phyloP scores from a whole-genome alignment of 768 basidiomycete species.

The Trametes meyenii region DNA sequence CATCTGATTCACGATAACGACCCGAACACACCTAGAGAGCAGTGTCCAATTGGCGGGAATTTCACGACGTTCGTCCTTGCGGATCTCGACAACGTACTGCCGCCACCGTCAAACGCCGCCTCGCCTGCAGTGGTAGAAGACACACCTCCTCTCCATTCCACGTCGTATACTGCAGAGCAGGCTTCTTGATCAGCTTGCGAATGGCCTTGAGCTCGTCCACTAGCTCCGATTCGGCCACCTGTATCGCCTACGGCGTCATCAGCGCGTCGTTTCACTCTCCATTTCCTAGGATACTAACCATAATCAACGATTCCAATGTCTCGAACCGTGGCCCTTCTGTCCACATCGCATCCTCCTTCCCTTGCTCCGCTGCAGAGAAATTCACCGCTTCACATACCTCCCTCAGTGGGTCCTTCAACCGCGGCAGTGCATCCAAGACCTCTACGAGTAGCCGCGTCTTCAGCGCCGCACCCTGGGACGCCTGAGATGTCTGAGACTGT shows the following conservation, averaged over 20 bases:
- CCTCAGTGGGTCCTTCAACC: slow-evolving; percentile 55
- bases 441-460: slow-evolving; percentile 68
- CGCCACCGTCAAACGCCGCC: not conserved
- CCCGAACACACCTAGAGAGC: slow-evolving; percentile 57
- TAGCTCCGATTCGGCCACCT: slow-evolving; percentile 70
- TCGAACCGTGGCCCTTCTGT: slow-evolving; percentile 53
- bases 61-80: slow-evolving; percentile 52
- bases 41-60: slow-evolving; percentile 61
- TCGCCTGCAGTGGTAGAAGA: not conserved
- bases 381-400: slow-evolving; percentile 59
- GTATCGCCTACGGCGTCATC: slow-evolving; percentile 44
- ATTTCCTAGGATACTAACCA: slow-evolving; percentile 48
- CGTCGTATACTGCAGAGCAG: slow-evolving; percentile 70
- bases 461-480: slow-evolving; percentile 50
- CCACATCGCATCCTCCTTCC: slow-evolving; percentile 76
- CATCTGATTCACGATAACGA: not conserved
- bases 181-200: slow-evolving; percentile 70
- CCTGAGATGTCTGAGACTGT: slow-evolving; percentile 35
- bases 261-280: too few species aligned
- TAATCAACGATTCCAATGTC: slow-evolving; percentile 55
- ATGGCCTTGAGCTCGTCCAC: slow-evolving; percentile 71
- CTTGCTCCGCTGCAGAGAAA: slow-evolving; percentile 63
- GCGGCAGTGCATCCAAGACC: slow-evolving; percentile 70
- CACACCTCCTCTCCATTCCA: slow-evolving; percentile 72
- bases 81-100: slow-evolving; percentile 82